Base-by-base conservation (phyloP, 805 yeast species). In the Debaryomyces hansenii region DNA sequence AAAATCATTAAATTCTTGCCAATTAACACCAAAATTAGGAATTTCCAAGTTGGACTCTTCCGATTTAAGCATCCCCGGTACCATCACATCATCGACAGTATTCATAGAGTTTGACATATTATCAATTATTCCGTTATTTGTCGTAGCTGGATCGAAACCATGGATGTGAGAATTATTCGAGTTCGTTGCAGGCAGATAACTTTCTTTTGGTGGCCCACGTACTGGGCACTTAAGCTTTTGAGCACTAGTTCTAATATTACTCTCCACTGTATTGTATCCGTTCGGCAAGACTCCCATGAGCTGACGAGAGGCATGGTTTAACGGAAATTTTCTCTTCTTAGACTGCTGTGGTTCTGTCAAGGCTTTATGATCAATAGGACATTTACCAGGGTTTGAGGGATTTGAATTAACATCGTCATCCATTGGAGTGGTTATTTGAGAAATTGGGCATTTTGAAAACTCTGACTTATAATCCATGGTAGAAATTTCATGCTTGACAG, bases 371-470 rank as follows among this genome's bases (percentile, higher is more conserved):
- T 37, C 29, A 10, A 40, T 37, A 27, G 51, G 46, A 20, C 39
- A 45, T 41, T 50, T 44, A 6, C 29, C 29, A 10, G 31, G 14
- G n/a, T 6, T 24, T 20, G 32, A 9, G 3, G 14, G 9, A 12
- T 10, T 42, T 7, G 38, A 15, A 14, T 18, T 12, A 11, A 15
- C 38, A n/a, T 35, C 38, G 7, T 50, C 48, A 20, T 54, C 57
- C 54, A 53, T 55, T 5, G 62, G 56, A 1, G 58, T 52, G 20
- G 62, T 56, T 5, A 56, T 55, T 44, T 56, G 63, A 4, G 63
- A 56, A 12, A 60, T 58, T 5, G 67, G 67, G 46, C 66, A 62
- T 40, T 49, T 50, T 12, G 54, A 45, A 33, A 47, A 46, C n/a
- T 45, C 56, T n/a, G 20, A 18, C 6, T 18, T 35, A 20, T 35